phyloP scores from a whole-genome alignment of 1,284 basidiomycete species.

The Ganoderma sinense region DNA sequence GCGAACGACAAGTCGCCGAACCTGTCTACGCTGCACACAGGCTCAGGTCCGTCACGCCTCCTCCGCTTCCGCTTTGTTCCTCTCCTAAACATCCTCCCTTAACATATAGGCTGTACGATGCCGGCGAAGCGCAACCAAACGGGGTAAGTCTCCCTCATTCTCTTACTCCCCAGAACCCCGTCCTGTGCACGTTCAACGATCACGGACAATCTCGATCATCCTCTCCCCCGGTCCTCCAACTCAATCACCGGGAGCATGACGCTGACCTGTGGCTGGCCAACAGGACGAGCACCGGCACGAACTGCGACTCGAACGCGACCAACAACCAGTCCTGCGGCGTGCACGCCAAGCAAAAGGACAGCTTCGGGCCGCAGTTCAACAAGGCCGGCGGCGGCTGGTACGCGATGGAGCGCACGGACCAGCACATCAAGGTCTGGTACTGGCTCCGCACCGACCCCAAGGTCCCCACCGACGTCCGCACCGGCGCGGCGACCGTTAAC shows the following conservation, averaged over 20 bases:
- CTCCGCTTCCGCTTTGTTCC: background rate
- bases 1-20: conserved; percentile 67
- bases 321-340: conserved; percentile 76
- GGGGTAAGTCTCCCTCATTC: conserved; percentile 49
- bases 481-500: conserved; percentile 48
- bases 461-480: conserved; percentile 54
- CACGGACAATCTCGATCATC: too few species aligned
- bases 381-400: conserved; percentile 67
- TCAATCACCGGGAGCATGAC: too few species aligned
- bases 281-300: conserved; percentile 25
- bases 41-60: conserved; percentile 41
- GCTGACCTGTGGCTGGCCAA: background rate
- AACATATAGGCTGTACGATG: conserved; percentile 62
- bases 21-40: conserved; percentile 69
- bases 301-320: conserved; percentile 36
- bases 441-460: conserved; percentile 53
- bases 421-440: conserved; percentile 66
- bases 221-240: too few species aligned
- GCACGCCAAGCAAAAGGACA: conserved; percentile 42
- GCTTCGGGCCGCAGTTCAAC: conserved; percentile 71
- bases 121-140: conserved; percentile 54
- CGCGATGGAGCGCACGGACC: conserved; percentile 58
- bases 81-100: background rate
- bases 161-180: too few species aligned
- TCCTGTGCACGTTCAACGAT: too few species aligned